phyloP scores from a whole-genome alignment of 164 flowering plant genomes.

The Umbellularia californica region DNA sequence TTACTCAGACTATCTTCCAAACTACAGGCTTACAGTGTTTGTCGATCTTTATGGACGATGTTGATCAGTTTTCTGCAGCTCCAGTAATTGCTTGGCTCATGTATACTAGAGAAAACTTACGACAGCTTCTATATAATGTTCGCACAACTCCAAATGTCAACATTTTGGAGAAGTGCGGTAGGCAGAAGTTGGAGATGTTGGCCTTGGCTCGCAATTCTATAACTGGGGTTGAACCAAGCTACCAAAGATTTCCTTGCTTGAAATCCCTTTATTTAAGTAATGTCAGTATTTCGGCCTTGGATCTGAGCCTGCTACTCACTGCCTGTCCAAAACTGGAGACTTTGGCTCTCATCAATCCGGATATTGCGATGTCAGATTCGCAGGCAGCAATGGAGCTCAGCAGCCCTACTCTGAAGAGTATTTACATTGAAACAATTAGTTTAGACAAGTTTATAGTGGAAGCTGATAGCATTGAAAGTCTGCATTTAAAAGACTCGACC shows the following conservation, averaged over 20 bases:
- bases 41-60: slow-evolving; percentile 69
- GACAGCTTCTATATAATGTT: slow-evolving; percentile 57
- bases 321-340: slow-evolving; percentile 75
- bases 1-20: slow-evolving; percentile 82
- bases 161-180: slow-evolving; percentile 78
- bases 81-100: slow-evolving; percentile 95
- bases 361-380: slow-evolving; percentile 84
- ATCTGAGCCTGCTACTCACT: slow-evolving; percentile 67
- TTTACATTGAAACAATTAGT: slow-evolving; percentile 70
- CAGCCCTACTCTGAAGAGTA: slow-evolving; percentile 56
- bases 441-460: slow-evolving; percentile 81
- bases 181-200: slow-evolving; percentile 69
- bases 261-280: slow-evolving; percentile 58
- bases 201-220: slow-evolving; percentile 64
- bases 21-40: slow-evolving; percentile 63
- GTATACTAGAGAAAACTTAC: slow-evolving; percentile 80
- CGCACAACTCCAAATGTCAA: slow-evolving; percentile 65
- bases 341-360: slow-evolving; percentile 59
- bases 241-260: slow-evolving; percentile 74
- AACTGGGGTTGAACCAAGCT: slow-evolving; percentile 78
- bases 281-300: slow-evolving; percentile 80
- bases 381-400: slow-evolving; percentile 64
- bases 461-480: slow-evolving; percentile 65
- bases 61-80: slow-evolving; percentile 81
- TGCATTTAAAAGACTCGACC: slow-evolving; percentile 74